Evolutionary conservation across 129 eudicot genomes (phyloP), one percentile per base, ranked within the genome.

Genomic region (Heracleum sosnowskyi): DNA sequence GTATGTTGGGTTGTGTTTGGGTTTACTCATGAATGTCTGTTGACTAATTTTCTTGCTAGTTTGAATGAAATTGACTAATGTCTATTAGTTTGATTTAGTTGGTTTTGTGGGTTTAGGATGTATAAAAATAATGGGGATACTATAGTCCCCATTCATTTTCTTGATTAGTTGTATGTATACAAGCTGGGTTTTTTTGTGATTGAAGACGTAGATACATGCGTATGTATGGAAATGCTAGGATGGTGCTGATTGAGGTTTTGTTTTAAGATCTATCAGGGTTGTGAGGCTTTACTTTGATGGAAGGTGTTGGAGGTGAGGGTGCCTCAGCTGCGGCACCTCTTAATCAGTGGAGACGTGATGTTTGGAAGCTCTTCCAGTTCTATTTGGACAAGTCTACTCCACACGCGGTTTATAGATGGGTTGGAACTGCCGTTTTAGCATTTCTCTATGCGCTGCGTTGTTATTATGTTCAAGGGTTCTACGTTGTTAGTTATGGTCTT

Each of bases 301-400:
- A 90, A 77, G 85, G 89, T 47, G 47, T 39, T 82, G 89, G 85
- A 81, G 88, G 81, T 79, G 82, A 78, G 69, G 84, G 83, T 83
- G 81, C 80, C 76, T 79, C 92, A 22, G 79, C 82, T 13, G 82
- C 85, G 41, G 86, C 88, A 26, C 79, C 91, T n/a, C 46, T 87
- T 76, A 84, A 86, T 80, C 96, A 90, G 73, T 84, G 93, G 91
- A 88, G 93, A 75, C 89, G 86, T 41, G 92, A 80, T 42, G 37
- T 85, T 5, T 83, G 84, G 22, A 87, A 83, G 83, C 82, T 80
- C 26, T 93, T 84, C 45, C 98, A 89, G 92, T 83, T 78, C 80
- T 93, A 90, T 81, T 78, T 93, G 68, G 98, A 93, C 78, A 90
- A 84, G 83, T 84, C 94, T n/a, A 88, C 97, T 74, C 98, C 98